A percentile compares a stretch with the other conserved stretches of the same genome.
Evolutionary conservation across 106 monocot species (phyloP).

Genomic region (Phalaenopsis equestris): DNA sequence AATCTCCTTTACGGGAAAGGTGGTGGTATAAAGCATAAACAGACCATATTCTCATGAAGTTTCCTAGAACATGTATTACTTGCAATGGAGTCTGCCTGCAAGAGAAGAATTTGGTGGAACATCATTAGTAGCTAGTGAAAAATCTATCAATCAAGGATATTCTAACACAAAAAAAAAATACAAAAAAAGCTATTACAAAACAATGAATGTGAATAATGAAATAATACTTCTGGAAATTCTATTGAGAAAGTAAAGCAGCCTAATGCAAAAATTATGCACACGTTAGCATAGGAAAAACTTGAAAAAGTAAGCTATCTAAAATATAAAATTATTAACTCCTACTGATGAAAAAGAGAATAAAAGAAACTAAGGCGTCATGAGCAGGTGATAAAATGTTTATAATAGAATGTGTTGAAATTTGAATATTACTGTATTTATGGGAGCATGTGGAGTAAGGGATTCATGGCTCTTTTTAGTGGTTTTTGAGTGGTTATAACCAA

Average conservation of each 20-base stretch:
- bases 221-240: neutral
- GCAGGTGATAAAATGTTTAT: neutral
- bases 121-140: neutral
- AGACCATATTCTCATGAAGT: constrained; percentile 97
- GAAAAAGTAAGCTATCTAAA: neutral
- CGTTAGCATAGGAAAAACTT: neutral
- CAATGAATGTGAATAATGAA: neutral
- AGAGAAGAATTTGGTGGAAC: constrained; percentile 1
- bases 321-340: neutral
- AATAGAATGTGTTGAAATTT: neutral
- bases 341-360: neutral
- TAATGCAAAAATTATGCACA: neutral
- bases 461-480: neutral
- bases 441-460: neutral
- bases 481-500: neutral
- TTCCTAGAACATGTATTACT: constrained; percentile 75
- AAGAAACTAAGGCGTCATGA: neutral
- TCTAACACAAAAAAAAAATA: neutral
- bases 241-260: neutral
- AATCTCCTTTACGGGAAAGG: constrained; percentile 51
- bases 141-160: neutral
- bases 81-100: constrained; percentile 77
- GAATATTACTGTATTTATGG: neutral
- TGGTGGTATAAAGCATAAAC: constrained; percentile 82
- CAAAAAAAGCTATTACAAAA: neutral